Evolutionary conservation across 371 early-diverging fungal genomes (phyloP).

Genomic region (Phascolomyces articulosus): DNA sequence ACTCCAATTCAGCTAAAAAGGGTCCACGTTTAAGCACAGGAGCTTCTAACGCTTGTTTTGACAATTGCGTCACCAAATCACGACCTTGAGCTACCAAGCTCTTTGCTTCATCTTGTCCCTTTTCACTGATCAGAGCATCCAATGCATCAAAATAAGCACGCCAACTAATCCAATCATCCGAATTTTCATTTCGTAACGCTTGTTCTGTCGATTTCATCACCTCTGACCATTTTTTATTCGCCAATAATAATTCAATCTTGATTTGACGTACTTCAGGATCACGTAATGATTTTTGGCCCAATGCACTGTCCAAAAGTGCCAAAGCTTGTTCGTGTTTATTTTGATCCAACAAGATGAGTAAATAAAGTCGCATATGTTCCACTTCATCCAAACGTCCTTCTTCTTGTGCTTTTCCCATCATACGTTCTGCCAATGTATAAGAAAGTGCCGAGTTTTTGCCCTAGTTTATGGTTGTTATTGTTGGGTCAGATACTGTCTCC

Average conservation of each 20-base stretch:
- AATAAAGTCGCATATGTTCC: conserved; percentile 71
- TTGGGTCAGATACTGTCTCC: no score
- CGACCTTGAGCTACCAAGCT: conserved; percentile 37
- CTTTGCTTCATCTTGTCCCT: conserved; percentile 4
- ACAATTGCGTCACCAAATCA: conserved; percentile 39
- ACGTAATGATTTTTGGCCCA: conserved; percentile 61
- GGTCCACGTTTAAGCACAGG: conserved; percentile 68
- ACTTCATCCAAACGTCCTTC: conserved; percentile 61
- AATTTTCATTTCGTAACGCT: conserved; percentile 48
- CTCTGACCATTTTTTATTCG: conserved; percentile 49
- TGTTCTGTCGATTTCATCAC: conserved; percentile 41
- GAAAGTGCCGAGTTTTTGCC: conserved; percentile 51
- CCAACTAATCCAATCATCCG: conserved; percentile 78
- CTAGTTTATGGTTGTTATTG: no score
- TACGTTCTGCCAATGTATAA: conserved; percentile 80
- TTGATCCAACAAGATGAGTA: conserved; percentile 68
- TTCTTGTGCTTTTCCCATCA: conserved; percentile 81
- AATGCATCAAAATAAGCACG: conserved; percentile 63
- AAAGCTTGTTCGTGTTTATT: conserved; percentile 66
- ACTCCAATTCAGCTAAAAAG: conserved; percentile 75
- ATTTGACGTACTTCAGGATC: conserved; percentile 74
- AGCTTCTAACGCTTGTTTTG: conserved; percentile 34
- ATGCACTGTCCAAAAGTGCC: conserved; percentile 58
- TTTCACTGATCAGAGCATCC: conserved; percentile 30
- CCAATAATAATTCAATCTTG: conserved; percentile 54